Base-by-base conservation (phyloP, 75 land plant species). In the Picea sitchensis region DNA sequence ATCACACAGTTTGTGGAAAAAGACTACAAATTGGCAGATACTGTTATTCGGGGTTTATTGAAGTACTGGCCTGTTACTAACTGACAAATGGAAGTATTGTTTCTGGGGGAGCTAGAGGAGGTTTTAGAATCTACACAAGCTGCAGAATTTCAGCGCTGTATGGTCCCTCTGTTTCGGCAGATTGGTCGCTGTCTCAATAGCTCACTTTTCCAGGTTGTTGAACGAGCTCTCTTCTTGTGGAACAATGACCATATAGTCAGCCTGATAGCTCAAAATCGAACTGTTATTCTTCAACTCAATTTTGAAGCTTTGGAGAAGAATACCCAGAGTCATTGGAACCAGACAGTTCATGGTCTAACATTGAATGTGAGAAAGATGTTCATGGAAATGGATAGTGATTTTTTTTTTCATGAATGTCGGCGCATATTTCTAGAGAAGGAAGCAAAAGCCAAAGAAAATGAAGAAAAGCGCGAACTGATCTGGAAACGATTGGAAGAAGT, bases 221-320 rank as follows among this genome's bases (percentile, higher is more conserved):
- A 94, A 63, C 83, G 95, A 18, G 88, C 95, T 21, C 84, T 94
- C 5, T 92, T 90, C 76, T 81, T 93, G 56, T 92, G 94, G 94
- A 94, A 94, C 78, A 94, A 92, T 75, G 93, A 95, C 26, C 95
- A 95, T 80, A 87, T 95, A 44, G 88, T 95, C 15, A 84, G 81
- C 77, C 76, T 92, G 60, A 94, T 95, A 59, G 91, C 93, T 14
- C 90, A 93, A 69, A 95, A 95, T 72, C 84, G 95, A 0, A 76
- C 74, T 58, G 90, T 88, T 47, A 83, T 94, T 12, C 83, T 94
- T 11, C 97, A 95, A 5, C 78, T 94, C 3, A 87, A 92, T 15
- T 91, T 85, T 73, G 84, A 85, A 20, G 83, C 95, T 38, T 80
- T 95, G 61, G 98, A 95, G 83, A 91, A 81, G 82, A 92, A 95